Percentiles rank a stretch among this genome's conserved stretches.
Conservation (phyloP, 495 filamentous ascomycete genomes). For the Penicillium robsamsonii region DNA sequence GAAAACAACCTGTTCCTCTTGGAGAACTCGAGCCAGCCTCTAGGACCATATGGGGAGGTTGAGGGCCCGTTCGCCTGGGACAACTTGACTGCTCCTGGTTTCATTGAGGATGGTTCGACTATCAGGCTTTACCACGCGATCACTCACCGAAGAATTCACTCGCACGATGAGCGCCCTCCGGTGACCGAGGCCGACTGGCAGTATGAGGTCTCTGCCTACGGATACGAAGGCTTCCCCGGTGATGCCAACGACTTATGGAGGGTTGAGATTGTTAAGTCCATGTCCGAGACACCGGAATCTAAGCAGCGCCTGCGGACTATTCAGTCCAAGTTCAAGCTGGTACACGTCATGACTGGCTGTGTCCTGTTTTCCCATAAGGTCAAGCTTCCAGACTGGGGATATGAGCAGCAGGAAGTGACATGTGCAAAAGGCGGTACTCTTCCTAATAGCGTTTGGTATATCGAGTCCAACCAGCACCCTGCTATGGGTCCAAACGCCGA, state of each 20-base stretch:
- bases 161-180: constrained; percentile 95
- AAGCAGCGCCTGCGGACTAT: constrained; percentile 90
- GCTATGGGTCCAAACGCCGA: constrained; percentile 70
- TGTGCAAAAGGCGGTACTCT: constrained; percentile 90
- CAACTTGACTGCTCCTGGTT: constrained; percentile 56
- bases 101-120: constrained; percentile 75
- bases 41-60: constrained; percentile 72
- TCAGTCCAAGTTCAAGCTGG: constrained; percentile 90
- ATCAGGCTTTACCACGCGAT: constrained; percentile 79
- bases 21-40: constrained; percentile 93
- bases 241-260: constrained; percentile 97
- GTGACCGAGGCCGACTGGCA: constrained; percentile 98
- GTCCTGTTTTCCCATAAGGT: constrained; percentile 97
- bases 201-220: constrained; percentile 96
- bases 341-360: constrained; percentile 96
- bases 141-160: constrained; percentile 88
- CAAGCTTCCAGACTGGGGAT: constrained; percentile 96
- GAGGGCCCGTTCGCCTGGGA: constrained; percentile 84
- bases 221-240: constrained; percentile 93
- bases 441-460: constrained; percentile 95
- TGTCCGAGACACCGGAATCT: constrained; percentile 76
- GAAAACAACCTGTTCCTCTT: constrained; percentile 94
- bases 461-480: constrained; percentile 86
- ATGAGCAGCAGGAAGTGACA: constrained; percentile 96
- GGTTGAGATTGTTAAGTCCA: constrained; percentile 86